These are phyloP conservation scores for Fusarium euwallaceae DNA, from an alignment of 2,329 filamentous ascomycete species.

Conservation along the genomic window DNA sequence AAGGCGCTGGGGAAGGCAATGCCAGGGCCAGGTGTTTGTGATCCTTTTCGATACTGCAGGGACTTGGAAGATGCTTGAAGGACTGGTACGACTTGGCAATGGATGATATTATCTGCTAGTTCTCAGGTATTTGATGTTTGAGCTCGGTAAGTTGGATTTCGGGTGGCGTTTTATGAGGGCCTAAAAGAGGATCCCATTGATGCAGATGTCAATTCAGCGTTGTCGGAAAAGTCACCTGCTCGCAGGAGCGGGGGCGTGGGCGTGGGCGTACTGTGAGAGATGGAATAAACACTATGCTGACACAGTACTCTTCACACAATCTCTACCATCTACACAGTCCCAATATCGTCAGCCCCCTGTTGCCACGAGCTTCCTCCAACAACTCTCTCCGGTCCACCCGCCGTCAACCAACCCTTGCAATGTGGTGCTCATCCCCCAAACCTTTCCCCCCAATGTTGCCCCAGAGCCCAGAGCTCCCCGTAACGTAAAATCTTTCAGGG, in stretches of 20 bases:
- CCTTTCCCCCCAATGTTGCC: slow-evolving; percentile 20
- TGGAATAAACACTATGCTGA: background rate
- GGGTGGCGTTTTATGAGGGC: slow-evolving; percentile 29
- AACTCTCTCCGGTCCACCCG: background rate
- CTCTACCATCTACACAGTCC: background rate
- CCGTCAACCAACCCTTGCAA: slow-evolving; percentile 22
- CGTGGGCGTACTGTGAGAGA: slow-evolving; percentile 11
- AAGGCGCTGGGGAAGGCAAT: slow-evolving; percentile 37
- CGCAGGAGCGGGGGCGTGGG: slow-evolving; percentile 26
- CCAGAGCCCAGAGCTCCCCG: slow-evolving; percentile 8
- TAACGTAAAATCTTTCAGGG: slow-evolving; percentile 3
- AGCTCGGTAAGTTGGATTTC: slow-evolving; percentile 19
- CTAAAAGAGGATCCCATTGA: slow-evolving; percentile 5
- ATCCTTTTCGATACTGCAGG: slow-evolving; percentile 35
- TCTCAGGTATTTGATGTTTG: slow-evolving; percentile 18
- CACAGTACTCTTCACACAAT: slow-evolving; percentile 8
- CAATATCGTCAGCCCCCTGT: background rate
- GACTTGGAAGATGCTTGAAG: slow-evolving; percentile 7
- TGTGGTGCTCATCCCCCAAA: slow-evolving; percentile 24
- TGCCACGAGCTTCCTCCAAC: slow-evolving; percentile 4
- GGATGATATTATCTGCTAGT: background rate
- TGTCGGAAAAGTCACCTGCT: slow-evolving; percentile 36
- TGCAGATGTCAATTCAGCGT: slow-evolving; percentile 13
- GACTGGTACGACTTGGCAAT: slow-evolving; percentile 1
- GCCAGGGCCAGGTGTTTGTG: slow-evolving; percentile 38